Conservation (phyloP, 441 rosid genomes). For the Rhodomyrtus psidioides region DNA sequence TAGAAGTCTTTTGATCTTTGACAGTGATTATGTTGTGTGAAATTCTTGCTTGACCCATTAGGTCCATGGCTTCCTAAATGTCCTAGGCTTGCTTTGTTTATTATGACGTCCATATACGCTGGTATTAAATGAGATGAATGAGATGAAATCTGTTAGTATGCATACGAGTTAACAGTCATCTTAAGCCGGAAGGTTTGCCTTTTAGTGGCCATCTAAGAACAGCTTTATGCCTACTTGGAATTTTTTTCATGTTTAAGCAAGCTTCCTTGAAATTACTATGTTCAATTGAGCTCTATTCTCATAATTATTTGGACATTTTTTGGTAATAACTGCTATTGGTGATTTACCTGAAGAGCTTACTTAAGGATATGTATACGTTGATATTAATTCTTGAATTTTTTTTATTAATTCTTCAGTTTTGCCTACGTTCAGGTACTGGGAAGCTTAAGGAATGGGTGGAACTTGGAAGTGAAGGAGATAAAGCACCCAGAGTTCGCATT, state of each 20-base stretch:
- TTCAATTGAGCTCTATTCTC: background rate
- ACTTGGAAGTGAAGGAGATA: slow-evolving; percentile 47
- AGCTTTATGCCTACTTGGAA: background rate
- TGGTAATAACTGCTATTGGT: background rate
- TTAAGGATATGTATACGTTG: background rate
- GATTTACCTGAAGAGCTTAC: background rate
- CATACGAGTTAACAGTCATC: background rate
- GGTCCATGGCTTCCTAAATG: background rate
- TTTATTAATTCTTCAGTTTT: slow-evolving; percentile 2
- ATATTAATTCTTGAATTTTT: background rate
- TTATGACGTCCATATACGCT: background rate
- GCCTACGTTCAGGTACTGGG: slow-evolving; percentile 42
- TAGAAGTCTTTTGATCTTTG: background rate
- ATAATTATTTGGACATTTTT: background rate
- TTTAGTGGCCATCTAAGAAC: background rate
- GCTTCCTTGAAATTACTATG: background rate
- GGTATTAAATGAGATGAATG: background rate
- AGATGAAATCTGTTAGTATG: background rate
- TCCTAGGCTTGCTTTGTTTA: background rate
- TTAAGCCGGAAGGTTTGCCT: background rate
- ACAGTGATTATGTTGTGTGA: background rate
- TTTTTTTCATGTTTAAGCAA: background rate
- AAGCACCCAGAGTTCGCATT: slow-evolving; percentile 65
- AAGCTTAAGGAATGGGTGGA: slow-evolving; percentile 84
- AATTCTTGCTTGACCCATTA: background rate